Evolutionary conservation across 257 asterid species (phyloP), one percentile per base, ranked within the genome.

Genomic region (Ophiorrhiza pumila): DNA sequence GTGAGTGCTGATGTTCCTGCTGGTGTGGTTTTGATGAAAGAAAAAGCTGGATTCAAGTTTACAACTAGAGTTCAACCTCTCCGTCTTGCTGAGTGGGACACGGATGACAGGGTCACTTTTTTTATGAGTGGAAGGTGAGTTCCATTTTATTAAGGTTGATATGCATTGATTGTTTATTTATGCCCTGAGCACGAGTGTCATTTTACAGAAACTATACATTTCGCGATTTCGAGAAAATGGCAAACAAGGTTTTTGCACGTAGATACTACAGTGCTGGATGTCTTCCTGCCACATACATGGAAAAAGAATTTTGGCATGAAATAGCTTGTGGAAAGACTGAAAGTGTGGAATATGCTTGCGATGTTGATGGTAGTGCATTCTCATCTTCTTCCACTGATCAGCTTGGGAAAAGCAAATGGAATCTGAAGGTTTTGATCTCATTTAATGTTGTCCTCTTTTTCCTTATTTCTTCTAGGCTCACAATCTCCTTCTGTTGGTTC

Each of bases 291-390:
- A 72, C 91, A 41, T 91, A 80, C 87, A 35, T 95, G 91, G 99
- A 95, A 80, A 95, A 86, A 81, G 99, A 95, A 86, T 95, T 95
- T 87, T 95, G 99, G 99, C 80, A 87, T 80, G 99, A 92, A 89
- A 92, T 95, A 87, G 92, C 95, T 78, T 84, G 87, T 80, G 99
- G 99, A 78, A 92, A 87, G 86, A 90, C 93, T 49, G 99, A 95
- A 80, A 90, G 97, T 83, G 99, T 95, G 81, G 99, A 95, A 88
- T 95, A 95, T 86, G 99, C 99, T 66, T 95, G 98, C 76, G 99
- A 95, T 87, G 97, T 95, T 77, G 99, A 95, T 86, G 99, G 99
- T 79, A 92, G 98, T 87, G 98, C 99, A 25, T 95, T 95, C 83
- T 90, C 98, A 78, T 88, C 95, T 77, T 91, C 96, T 83, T 84